These are phyloP conservation scores for Neurospora sp. DNA, from an alignment of 495 filamentous ascomycete species.

Conservation along the genomic window DNA sequence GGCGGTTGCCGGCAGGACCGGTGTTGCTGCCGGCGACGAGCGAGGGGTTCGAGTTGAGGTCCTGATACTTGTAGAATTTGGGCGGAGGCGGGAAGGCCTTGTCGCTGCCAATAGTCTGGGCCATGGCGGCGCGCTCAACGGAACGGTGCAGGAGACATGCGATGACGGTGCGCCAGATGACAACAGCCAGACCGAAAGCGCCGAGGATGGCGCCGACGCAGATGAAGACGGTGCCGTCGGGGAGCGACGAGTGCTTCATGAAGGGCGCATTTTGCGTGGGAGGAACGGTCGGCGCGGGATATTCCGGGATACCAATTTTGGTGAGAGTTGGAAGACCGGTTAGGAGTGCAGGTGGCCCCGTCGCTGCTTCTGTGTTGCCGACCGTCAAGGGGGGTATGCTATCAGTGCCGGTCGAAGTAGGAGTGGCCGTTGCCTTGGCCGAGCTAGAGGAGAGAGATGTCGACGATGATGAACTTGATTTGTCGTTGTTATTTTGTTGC, in stretches of 20 bases:
- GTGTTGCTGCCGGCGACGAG: conserved; percentile 41
- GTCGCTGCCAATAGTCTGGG: conserved; percentile 54
- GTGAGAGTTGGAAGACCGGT: conserved; percentile 40
- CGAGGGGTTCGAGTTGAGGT: conserved; percentile 49
- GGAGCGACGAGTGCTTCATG: conserved; percentile 85
- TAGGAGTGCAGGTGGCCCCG: conserved; percentile 10
- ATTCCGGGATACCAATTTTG: conserved; percentile 30
- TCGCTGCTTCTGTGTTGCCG: conserved; percentile 4
- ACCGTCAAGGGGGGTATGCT: not conserved
- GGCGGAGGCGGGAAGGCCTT: conserved; percentile 44
- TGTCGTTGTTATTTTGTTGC: conserved; percentile 16
- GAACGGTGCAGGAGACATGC: conserved; percentile 89
- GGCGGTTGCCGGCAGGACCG: conserved; percentile 18
- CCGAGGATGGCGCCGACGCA: conserved; percentile 80
- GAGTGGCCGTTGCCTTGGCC: not conserved
- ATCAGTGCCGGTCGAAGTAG: not conserved
- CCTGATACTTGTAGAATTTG: conserved; percentile 48
- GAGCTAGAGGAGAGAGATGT: conserved; percentile 1
- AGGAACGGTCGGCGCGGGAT: conserved; percentile 60
- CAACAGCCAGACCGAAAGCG: conserved; percentile 64
- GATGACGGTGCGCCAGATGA: conserved; percentile 81
- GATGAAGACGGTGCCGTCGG: conserved; percentile 95
- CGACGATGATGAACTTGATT: conserved; percentile 1
- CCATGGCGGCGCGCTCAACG: conserved; percentile 67
- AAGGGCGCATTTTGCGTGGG: conserved; percentile 80